Conservation (phyloP, 345 rosid species). For the Corchorus capsularis region DNA sequence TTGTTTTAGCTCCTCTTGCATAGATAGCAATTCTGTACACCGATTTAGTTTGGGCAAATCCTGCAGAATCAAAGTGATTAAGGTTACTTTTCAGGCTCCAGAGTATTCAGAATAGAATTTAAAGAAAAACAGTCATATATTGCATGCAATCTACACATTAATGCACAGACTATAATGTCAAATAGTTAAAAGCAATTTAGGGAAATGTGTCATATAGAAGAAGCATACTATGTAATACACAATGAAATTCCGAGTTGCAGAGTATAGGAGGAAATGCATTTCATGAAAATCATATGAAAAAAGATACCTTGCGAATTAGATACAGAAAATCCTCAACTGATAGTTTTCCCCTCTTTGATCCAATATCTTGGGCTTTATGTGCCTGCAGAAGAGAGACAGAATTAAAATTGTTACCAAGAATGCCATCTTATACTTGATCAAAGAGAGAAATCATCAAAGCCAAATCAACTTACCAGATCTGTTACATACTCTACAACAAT, state of each 20-base stretch:
- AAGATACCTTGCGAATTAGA: constrained; percentile 75
- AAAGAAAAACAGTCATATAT: neutral
- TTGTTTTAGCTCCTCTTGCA: constrained; percentile 98
- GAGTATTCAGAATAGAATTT: neutral
- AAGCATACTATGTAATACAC: neutral
- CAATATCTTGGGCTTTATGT: constrained; percentile 86
- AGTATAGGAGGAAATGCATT: neutral
- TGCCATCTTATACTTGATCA: constrained; percentile 7
- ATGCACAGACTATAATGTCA: neutral
- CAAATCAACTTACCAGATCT: constrained; percentile 63
- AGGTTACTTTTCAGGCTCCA: neutral
- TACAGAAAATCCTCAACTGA: constrained; percentile 86
- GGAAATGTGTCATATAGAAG: neutral
- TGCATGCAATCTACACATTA: neutral
- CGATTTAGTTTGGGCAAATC: constrained; percentile 86
- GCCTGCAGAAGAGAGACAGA: constrained; percentile 42
- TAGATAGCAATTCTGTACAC: constrained; percentile 75
- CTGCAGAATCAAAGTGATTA: constrained; percentile 41
- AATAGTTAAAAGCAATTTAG: neutral
- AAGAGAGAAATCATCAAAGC: neutral
- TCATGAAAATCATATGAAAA: neutral
- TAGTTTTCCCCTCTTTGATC: constrained; percentile 81
- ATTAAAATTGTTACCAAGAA: neutral
- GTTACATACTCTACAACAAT: constrained; percentile 90
- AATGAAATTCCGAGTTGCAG: neutral